Evolutionary conservation across 306 rosid species (phyloP).

Genomic region (Inga oerstediana): DNA sequence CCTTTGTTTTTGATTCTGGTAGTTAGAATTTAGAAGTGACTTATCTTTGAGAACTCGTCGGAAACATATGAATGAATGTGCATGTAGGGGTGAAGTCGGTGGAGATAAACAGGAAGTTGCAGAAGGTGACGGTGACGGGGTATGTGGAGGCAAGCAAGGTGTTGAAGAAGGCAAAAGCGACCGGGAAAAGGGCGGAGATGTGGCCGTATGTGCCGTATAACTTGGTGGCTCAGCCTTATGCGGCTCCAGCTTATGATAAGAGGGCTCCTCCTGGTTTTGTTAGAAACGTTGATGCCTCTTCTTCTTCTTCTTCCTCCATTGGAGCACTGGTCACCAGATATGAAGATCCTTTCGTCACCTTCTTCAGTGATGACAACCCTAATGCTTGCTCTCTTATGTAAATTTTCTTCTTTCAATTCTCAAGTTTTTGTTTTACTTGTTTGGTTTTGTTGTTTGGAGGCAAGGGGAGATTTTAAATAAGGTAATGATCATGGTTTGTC

Average conservation of each 20-base stretch:
- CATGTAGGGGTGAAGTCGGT: constrained; percentile 76
- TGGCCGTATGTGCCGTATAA: constrained; percentile 93
- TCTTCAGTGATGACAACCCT: constrained; percentile 97
- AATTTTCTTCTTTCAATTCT: neutral
- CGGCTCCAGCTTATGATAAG: constrained; percentile 78
- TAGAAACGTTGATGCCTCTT: constrained; percentile 61
- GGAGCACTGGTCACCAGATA: constrained; percentile 43
- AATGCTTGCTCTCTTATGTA: constrained; percentile 45
- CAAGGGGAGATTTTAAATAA: constrained; percentile 29
- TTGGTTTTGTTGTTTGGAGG: neutral
- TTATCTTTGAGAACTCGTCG: too few relatives aligned
- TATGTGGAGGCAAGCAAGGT: constrained; percentile 80
- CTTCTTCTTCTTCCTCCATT: constrained; percentile 6
- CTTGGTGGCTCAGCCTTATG: constrained; percentile 72
- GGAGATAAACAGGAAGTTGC: constrained; percentile 86
- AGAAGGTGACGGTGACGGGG: constrained; percentile 84
- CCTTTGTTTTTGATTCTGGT: too few relatives aligned
- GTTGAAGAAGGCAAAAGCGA: constrained; percentile 80
- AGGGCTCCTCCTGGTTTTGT: constrained; percentile 94
- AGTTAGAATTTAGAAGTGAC: too few relatives aligned
- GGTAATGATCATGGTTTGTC: constrained; percentile 4
- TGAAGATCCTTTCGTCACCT: constrained; percentile 67
- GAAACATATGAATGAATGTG: too few relatives aligned
- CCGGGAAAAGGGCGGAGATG: constrained; percentile 81
- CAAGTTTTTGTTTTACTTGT: neutral